Percentiles rank a stretch among this genome's conserved stretches.
phyloP scores from a whole-genome alignment of 2,329 filamentous ascomycete species.

The Claviceps maximensis region DNA sequence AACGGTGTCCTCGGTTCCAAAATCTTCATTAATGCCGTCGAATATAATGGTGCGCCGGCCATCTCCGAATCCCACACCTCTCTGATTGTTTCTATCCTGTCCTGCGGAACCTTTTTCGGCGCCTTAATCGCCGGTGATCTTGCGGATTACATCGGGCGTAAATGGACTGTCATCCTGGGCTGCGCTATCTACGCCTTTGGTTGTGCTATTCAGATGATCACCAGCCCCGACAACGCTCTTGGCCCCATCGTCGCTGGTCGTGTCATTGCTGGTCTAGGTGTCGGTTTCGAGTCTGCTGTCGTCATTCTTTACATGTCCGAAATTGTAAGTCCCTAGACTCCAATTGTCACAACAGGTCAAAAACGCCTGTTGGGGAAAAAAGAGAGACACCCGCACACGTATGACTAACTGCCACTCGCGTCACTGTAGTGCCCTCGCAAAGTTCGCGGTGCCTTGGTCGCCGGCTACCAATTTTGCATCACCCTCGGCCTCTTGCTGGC shows the following conservation, averaged over 20 bases:
- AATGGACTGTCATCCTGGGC: conserved; percentile 56
- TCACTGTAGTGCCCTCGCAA: conserved; percentile 42
- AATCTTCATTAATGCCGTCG: conserved; percentile 39
- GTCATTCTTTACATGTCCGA: conserved; percentile 83
- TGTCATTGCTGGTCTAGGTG: conserved; percentile 63
- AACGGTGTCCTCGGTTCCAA: conserved; percentile 44
- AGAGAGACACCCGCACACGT: not conserved
- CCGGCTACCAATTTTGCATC: conserved; percentile 73
- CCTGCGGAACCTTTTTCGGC: conserved; percentile 65
- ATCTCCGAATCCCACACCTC: conserved; percentile 33
- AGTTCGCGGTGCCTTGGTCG: conserved; percentile 65
- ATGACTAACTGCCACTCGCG: not conserved
- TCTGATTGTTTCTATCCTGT: conserved; percentile 63
- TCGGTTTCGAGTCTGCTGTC: conserved; percentile 68
- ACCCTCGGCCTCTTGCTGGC: conserved; percentile 68
- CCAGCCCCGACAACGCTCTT: conserved; percentile 32
- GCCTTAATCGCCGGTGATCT: conserved; percentile 66
- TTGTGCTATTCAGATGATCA: conserved; percentile 52
- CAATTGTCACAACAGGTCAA: not conserved
- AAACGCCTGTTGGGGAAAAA: not conserved
- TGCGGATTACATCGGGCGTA: conserved; percentile 61
- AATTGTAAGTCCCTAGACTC: conserved; percentile 36
- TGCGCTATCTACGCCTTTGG: conserved; percentile 59
- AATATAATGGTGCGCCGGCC: conserved; percentile 22
- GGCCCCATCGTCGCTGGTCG: conserved; percentile 58